Base-by-base conservation (phyloP, 768 basidiomycete genomes). In the Boletus pseudo-olivaceus region DNA sequence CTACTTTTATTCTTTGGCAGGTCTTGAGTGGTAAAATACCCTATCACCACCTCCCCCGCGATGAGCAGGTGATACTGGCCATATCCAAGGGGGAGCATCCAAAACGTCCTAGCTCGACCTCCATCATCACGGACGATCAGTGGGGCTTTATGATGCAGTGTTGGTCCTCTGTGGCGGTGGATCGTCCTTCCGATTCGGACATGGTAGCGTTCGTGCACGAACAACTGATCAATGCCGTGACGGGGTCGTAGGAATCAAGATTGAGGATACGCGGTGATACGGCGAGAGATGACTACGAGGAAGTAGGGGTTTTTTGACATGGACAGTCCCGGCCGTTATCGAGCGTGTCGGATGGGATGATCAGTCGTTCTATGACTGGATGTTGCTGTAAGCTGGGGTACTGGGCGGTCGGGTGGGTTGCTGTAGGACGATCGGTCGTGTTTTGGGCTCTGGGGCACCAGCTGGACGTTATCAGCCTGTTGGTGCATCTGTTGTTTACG, bases 131-230 rank as follows among this genome's bases (percentile, higher is more conserved):
- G 19, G 63, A 67, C 37, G 53, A 49, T 11, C 62, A 56, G n/a
- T 70, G 67, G 67, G 8, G 35, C 0, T 65, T 67, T 27, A 61
- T 70, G 54, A 54, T 47, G 34, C 6, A 4, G 17, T 67, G 68
- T 47, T 69, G 67, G 66, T 66, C 60, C 4, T 72, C 66, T 37
- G 67, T 66, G 14, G 37, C 52, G 61, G 7, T 17, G 58, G 62
- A 49, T 50, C 65, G 78, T 38, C 76, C 77, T 8, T 60, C 60
- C 19, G 61, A 62, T 32, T 46, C 41, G 20, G 69, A 72, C 29
- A 66, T 75, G 35, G 50, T 62, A 3, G 8, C n/a, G 4, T 69
- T 69, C 26, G 59, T 59, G 19, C 53, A 52, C 7, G 53, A 58
- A 11, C 59, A 67, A 15, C 26, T 67, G 4, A 26, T 62, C 11